phyloP scores from a whole-genome alignment of 352 stramenopile genomes.

The Globisporangium canariense region DNA sequence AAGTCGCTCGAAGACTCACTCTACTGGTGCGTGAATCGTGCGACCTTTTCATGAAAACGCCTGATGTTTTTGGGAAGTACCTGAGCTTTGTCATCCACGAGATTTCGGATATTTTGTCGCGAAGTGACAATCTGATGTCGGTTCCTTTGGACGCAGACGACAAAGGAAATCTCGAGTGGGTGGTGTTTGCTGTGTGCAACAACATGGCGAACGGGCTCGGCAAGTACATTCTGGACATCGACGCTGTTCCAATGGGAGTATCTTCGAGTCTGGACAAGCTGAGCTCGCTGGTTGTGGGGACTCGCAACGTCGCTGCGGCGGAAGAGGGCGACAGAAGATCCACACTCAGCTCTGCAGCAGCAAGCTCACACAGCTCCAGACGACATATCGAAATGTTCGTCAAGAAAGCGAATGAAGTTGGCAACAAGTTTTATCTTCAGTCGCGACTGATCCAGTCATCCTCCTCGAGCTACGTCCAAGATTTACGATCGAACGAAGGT shows the following conservation, averaged over 20 bases:
- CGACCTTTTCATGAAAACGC: slow-evolving; percentile 56
- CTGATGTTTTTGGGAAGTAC: slow-evolving; percentile 78
- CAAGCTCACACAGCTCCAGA: slow-evolving; percentile 15
- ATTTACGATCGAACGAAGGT: neutral
- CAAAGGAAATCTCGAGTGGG: slow-evolving; percentile 68
- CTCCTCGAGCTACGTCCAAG: neutral
- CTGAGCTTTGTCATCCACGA: slow-evolving; percentile 73
- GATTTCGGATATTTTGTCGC: slow-evolving; percentile 59
- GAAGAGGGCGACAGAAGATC: slow-evolving; percentile 2
- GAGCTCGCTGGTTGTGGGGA: slow-evolving; percentile 45
- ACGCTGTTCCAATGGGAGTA: slow-evolving; percentile 53
- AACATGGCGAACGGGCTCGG: slow-evolving; percentile 62
- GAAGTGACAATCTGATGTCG: neutral
- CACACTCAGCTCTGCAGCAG: neutral
- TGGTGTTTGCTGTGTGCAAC: slow-evolving; percentile 78
- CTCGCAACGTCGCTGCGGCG: slow-evolving; percentile 21
- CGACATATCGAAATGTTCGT: slow-evolving; percentile 67
- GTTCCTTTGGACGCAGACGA: slow-evolving; percentile 44
- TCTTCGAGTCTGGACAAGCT: slow-evolving; percentile 71
- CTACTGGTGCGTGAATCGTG: slow-evolving; percentile 60
- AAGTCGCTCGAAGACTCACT: slow-evolving; percentile 35
- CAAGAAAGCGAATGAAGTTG: slow-evolving; percentile 35
- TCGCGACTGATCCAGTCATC: slow-evolving; percentile 11
- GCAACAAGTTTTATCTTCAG: slow-evolving; percentile 55
- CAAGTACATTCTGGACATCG: slow-evolving; percentile 70